Base-by-base conservation (phyloP, 371 early-diverging fungal species). In the Gilbertella persicaria region DNA sequence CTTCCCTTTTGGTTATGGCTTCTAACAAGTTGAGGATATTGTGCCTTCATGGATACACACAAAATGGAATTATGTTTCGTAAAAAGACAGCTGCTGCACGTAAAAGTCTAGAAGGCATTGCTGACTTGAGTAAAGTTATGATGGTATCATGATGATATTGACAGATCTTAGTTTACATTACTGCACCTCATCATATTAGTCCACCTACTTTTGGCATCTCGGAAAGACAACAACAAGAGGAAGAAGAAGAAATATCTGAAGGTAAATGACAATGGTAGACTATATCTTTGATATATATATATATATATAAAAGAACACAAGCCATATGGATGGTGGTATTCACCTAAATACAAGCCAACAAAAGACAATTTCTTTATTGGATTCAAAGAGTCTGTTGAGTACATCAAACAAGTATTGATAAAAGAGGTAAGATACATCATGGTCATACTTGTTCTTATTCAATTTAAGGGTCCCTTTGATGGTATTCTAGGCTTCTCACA, bases 401-500 rank as follows among this genome's bases (percentile, higher is more conserved):
- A 60, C 9, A 42, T 85, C 6, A 65, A 72, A 23, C 45, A 64
- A 0, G 53, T 78, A 5, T 62, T 79, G 45, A 66, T 67, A 14
- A 67, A 69, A 37, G 66, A 79, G 71, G 79, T 71, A 61, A 36
- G 2, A 8, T 5, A 2, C 9, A 30, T 33, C 10, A 2, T 13
- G 3, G 28, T 35, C 2, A 44, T 35, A 21, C 8, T 12, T 1
- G 13, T n/a, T 20, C 36, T 23, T 24, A 16, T 0, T 39, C 24
- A 19, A 1, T 20, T 17, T 40, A 8, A 80, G 71, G 85, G 84
- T 8, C 84, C 85, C 0, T 87, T 85, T 59, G 79, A 82, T 55
- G 88, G 86, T 38, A 74, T 87, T 20, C 55, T 87, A 26, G 88
- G 88, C 1, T 87, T 87, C 54, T 83, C 84, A 5, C 88, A 87